These are phyloP conservation scores for Lepidium campestre DNA, from an alignment of 441 rosid genomes.

Conservation along the genomic window DNA sequence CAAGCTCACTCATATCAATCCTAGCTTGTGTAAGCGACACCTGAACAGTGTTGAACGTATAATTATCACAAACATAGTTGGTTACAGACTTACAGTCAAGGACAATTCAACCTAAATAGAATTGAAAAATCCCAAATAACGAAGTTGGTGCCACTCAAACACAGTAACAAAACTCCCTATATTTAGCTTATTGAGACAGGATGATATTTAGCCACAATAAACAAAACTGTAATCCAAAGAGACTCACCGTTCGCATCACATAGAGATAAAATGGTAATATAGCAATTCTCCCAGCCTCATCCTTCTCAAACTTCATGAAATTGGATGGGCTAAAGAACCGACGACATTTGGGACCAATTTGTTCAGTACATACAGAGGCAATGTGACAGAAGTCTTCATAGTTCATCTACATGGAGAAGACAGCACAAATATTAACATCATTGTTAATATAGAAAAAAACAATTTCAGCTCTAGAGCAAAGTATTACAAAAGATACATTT, in stretches of 20 bases:
- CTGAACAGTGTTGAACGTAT: slow-evolving; percentile 37
- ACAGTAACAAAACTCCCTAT: not conserved
- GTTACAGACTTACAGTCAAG: not conserved
- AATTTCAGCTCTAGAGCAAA: not conserved
- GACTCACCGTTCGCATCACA: slow-evolving; percentile 96
- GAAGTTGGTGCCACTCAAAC: not conserved
- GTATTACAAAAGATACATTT: not conserved
- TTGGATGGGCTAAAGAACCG: slow-evolving; percentile 97
- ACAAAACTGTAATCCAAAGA: not conserved
- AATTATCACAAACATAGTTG: not conserved
- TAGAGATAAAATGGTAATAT: slow-evolving; percentile 95
- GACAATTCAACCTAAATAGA: not conserved
- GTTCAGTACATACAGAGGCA: slow-evolving; percentile 93
- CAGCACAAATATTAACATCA: slow-evolving; percentile 10
- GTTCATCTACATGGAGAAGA: slow-evolving; percentile 65
- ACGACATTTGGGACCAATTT: slow-evolving; percentile 93
- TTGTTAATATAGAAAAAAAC: not conserved
- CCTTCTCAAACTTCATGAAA: slow-evolving; percentile 99
- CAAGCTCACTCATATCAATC: slow-evolving; percentile 99
- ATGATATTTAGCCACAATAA: not conserved
- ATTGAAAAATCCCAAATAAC: not conserved
- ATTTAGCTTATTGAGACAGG: not conserved
- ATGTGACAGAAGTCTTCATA: slow-evolving; percentile 98
- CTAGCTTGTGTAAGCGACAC: slow-evolving; percentile 99
- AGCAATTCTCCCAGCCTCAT: slow-evolving; percentile 97